phyloP scores from a whole-genome alignment of 805 yeast species.

The Wickerhamiella spandovensis region DNA sequence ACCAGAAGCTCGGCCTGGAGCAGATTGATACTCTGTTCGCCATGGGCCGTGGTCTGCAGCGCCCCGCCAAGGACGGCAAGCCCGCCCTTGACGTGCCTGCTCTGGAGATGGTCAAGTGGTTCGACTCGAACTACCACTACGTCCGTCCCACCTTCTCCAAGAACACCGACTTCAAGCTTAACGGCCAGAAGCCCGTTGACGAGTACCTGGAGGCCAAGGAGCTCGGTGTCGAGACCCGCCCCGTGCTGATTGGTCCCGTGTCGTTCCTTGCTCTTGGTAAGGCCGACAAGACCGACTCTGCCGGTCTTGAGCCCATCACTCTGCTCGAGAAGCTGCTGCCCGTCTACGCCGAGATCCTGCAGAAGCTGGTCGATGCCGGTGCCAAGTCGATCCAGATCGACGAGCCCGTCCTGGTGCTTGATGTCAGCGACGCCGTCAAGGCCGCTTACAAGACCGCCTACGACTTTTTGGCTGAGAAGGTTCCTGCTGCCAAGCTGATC shows the following conservation, averaged over 20 bases:
- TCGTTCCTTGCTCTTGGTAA: slow-evolving; percentile 92
- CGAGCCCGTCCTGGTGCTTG: slow-evolving; percentile 93
- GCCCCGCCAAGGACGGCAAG: slow-evolving; percentile 75
- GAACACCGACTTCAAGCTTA: slow-evolving; percentile 89
- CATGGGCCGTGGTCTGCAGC: slow-evolving; percentile 99
- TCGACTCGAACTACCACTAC: slow-evolving; percentile 98
- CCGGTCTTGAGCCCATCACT: slow-evolving; percentile 86
- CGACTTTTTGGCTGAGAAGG: slow-evolving; percentile 54
- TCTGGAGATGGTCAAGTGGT: slow-evolving; percentile 98
- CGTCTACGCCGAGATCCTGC: slow-evolving; percentile 77
- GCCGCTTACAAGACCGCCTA: slow-evolving; percentile 82
- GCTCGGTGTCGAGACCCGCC: slow-evolving; percentile 93
- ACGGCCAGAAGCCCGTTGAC: slow-evolving; percentile 91
- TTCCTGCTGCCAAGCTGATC: slow-evolving; percentile 63
- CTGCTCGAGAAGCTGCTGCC: slow-evolving; percentile 84
- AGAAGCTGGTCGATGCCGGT: slow-evolving; percentile 86
- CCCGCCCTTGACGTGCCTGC: slow-evolving; percentile 97
- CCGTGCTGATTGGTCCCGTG: slow-evolving; percentile 92
- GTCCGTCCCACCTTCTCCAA: slow-evolving; percentile 98
- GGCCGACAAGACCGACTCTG: slow-evolving; percentile 86
- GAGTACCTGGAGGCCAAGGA: slow-evolving; percentile 97
- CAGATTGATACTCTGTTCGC: slow-evolving; percentile 91
- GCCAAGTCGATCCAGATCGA: slow-evolving; percentile 92
- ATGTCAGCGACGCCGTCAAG: slow-evolving; percentile 72
- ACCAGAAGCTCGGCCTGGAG: slow-evolving; percentile 79